Evolutionary conservation across 164 flowering plant species (phyloP).

Genomic region (Warburgia ugandensis): DNA sequence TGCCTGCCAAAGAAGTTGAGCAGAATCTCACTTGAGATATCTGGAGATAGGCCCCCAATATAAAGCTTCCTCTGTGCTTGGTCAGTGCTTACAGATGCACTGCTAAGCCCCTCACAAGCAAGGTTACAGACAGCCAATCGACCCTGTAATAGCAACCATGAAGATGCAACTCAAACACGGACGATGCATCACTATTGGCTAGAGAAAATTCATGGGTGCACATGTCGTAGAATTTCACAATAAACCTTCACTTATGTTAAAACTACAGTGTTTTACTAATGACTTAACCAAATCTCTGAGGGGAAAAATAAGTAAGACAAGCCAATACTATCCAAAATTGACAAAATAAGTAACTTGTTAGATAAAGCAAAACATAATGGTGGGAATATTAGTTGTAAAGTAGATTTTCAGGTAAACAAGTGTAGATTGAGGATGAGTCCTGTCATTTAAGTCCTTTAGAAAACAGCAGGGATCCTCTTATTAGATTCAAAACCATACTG

Average conservation of each 20-base stretch:
- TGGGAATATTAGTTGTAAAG: no score
- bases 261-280: neutral
- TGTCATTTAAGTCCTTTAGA: neutral
- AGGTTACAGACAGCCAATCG: constrained; percentile 70
- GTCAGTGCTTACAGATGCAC: constrained; percentile 37
- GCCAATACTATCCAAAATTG: no score
- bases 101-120: constrained; percentile 59
- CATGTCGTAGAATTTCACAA: neutral
- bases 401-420: no score
- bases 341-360: no score
- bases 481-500: neutral
- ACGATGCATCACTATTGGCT: neutral
- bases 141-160: constrained; percentile 32
- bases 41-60: constrained; percentile 59
- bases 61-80: constrained; percentile 63
- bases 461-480: neutral
- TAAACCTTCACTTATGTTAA: neutral
- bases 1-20: constrained; percentile 41
- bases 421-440: neutral
- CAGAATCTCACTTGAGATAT: constrained; percentile 50
- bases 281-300: no score
- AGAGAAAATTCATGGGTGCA: neutral
- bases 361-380: no score
- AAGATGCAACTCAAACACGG: neutral
- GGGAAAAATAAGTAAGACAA: no score